These are phyloP conservation scores for Carex kokanica DNA, from an alignment of 176 grass and related monocot species.

Conservation along the genomic window DNA sequence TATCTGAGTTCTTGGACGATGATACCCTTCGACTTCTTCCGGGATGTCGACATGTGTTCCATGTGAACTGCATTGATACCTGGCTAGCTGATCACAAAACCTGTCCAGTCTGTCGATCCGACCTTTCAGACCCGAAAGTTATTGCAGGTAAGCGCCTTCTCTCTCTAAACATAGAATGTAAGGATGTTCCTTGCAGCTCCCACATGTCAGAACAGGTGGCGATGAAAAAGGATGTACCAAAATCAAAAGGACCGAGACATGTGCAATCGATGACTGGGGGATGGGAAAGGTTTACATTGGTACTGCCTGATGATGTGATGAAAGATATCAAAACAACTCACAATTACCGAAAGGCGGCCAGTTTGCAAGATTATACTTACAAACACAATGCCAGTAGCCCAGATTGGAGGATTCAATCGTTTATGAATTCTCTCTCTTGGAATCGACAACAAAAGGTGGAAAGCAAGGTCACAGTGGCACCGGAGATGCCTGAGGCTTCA, in stretches of 20 bases:
- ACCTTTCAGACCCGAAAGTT: conserved; percentile 28
- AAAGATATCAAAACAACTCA: conserved; percentile 46
- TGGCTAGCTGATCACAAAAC: conserved; percentile 58
- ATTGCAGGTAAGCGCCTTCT: conserved; percentile 3
- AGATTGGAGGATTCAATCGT: neutral
- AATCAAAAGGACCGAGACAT: conserved; percentile 24
- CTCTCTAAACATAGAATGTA: conserved; percentile 3
- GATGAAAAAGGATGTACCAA: conserved; percentile 32
- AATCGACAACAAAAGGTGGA: neutral
- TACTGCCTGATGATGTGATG: conserved; percentile 63
- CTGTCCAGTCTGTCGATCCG: conserved; percentile 70
- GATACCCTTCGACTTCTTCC: conserved; percentile 68
- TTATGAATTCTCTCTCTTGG: conserved; percentile 5
- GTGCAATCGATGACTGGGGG: conserved; percentile 49
- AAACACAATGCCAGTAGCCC: neutral
- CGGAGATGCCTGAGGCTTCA: neutral
- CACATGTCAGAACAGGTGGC: conserved; percentile 16
- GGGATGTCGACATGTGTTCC: conserved; percentile 77
- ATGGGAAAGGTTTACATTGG: conserved; percentile 55
- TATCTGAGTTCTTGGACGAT: conserved; percentile 53
- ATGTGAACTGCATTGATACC: conserved; percentile 64
- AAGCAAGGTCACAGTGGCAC: neutral
- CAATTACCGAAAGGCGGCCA: conserved; percentile 45
- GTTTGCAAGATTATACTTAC: conserved; percentile 44
- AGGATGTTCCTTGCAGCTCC: conserved; percentile 12